phyloP scores from a whole-genome alignment of 1,139 yeast genomes.

The Scheffersomyces insectosa region DNA sequence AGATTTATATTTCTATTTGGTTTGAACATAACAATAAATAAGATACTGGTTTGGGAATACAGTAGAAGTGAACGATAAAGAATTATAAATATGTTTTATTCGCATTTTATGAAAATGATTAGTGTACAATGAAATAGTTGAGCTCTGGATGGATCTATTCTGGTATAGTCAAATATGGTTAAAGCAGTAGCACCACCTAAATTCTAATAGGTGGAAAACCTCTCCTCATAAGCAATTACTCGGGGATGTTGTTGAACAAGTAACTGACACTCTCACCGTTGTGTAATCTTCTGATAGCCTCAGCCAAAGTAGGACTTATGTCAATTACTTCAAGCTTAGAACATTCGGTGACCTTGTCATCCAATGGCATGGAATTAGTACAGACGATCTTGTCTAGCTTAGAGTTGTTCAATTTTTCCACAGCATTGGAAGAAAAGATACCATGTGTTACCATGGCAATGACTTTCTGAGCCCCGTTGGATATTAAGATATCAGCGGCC shows the following conservation, averaged over 20 bases:
- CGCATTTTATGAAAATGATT: no score
- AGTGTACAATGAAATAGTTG: no score
- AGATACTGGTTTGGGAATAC: no score
- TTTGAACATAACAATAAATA: no score
- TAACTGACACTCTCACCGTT: conserved; percentile 95
- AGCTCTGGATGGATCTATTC: no score
- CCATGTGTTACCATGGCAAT: conserved; percentile 82
- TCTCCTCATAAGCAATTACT: conserved; percentile 6
- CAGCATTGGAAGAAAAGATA: conserved; percentile 71
- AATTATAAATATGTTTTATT: no score
- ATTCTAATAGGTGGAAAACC: no score
- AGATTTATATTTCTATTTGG: no score
- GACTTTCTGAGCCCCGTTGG: conserved; percentile 69
- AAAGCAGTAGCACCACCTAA: no score
- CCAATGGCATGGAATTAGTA: conserved; percentile 74
- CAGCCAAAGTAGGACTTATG: conserved; percentile 73
- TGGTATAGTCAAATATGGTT: no score
- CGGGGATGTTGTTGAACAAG: conserved; percentile 69
- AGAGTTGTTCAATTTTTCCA: conserved; percentile 58
- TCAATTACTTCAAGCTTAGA: conserved; percentile 67
- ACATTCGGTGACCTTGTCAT: conserved; percentile 48
- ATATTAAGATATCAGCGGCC: conserved; percentile 66
- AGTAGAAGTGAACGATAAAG: no score
- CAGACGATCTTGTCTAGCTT: conserved; percentile 65
- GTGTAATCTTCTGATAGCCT: conserved; percentile 77